phyloP scores from a whole-genome alignment of 83 land plant species.

The Picea engelmannii region DNA sequence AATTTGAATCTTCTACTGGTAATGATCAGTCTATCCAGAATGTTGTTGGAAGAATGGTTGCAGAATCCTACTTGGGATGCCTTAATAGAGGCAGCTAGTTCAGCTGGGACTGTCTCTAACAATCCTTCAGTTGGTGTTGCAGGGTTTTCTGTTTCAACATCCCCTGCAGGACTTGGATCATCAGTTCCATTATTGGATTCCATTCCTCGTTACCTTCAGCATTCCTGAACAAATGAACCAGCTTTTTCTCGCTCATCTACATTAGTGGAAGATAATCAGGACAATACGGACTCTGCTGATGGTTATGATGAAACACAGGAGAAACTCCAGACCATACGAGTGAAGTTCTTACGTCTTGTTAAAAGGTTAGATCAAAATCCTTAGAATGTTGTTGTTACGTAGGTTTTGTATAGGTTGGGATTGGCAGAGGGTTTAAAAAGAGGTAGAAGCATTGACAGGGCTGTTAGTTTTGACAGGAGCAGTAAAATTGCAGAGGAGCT shows the following conservation, averaged over 20 bases:
- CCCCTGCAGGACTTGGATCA: slow-evolving; percentile 43
- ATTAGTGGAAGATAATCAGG: slow-evolving; percentile 39
- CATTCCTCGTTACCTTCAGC: neutral
- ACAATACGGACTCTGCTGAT: slow-evolving; percentile 50
- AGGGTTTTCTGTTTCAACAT: no score
- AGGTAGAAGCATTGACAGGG: slow-evolving; percentile 57
- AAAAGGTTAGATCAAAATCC: slow-evolving; percentile 35
- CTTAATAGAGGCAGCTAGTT: no score
- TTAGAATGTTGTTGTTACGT: slow-evolving; percentile 94
- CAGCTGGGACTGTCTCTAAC: no score
- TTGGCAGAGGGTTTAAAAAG: slow-evolving; percentile 90
- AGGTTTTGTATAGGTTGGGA: slow-evolving; percentile 90
- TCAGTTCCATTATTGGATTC: slow-evolving; percentile 59
- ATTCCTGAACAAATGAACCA: no score
- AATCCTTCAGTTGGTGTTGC: no score
- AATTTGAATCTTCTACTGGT: no score
- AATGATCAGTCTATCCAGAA: no score
- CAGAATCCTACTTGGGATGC: no score
- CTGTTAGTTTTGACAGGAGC: no score
- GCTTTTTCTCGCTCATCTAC: no score
- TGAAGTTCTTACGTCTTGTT: slow-evolving; percentile 90
- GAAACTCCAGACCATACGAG: slow-evolving; percentile 46
- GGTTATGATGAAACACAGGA: slow-evolving; percentile 50
- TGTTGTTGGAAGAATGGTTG: no score
- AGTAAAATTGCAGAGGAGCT: no score